Percentiles rank a stretch among this genome's conserved stretches.
Conservation (phyloP, 371 early-diverging fungal genomes). For the Syncephalastrum sp. region DNA sequence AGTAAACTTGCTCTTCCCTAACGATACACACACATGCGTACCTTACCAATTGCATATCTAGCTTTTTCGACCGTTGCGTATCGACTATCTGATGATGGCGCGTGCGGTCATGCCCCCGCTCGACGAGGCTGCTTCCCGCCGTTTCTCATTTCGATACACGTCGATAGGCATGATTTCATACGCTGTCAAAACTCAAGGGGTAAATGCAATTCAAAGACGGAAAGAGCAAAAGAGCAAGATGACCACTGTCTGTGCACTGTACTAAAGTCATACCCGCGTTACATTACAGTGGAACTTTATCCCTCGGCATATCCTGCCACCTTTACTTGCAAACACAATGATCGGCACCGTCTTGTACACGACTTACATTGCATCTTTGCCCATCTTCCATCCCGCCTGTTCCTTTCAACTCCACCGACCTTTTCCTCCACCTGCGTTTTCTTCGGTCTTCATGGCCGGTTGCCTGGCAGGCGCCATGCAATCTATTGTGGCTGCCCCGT, state of each 20-base stretch:
- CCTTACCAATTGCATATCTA: constrained; percentile 15
- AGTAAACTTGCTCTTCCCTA: constrained; percentile 35
- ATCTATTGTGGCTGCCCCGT: constrained; percentile 71
- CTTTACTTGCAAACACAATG: constrained; percentile 70
- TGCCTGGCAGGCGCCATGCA: constrained; percentile 76
- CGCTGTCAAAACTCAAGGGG: constrained; percentile 65
- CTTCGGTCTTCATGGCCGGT: constrained; percentile 58
- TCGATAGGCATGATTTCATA: constrained; percentile 74
- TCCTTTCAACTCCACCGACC: constrained; percentile 54
- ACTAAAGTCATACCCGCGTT: not conserved
- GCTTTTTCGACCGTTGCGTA: constrained; percentile 77
- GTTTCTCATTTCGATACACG: constrained; percentile 63
- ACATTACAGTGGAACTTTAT: constrained; percentile 56
- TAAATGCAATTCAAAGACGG: constrained; percentile 18
- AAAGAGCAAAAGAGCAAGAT: not conserved
- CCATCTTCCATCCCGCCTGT: constrained; percentile 58
- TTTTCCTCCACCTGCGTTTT: constrained; percentile 60
- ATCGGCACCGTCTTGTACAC: constrained; percentile 71
- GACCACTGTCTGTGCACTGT: too few species aligned
- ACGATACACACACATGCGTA: not conserved
- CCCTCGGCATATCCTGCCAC: constrained; percentile 73
- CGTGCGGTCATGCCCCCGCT: constrained; percentile 64
- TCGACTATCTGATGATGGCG: constrained; percentile 79
- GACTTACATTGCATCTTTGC: constrained; percentile 56
- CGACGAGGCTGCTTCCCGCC: constrained; percentile 27